phyloP scores from a whole-genome alignment of 225 moss, liverwort and hornwort species.

The Bryoerythrophyllum caledonicum region DNA sequence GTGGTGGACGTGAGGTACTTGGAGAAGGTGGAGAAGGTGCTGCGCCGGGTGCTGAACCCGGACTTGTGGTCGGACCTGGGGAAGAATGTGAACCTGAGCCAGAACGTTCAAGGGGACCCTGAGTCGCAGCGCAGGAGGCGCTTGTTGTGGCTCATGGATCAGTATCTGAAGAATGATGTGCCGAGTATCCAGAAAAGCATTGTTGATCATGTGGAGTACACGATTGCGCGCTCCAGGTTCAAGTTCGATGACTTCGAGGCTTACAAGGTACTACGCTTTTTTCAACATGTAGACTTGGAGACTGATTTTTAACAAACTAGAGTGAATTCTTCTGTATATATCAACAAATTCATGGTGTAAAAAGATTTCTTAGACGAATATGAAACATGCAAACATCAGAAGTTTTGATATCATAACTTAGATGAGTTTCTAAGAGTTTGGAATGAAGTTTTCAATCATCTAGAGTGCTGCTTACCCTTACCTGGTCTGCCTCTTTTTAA shows the following conservation, averaged over 20 bases:
- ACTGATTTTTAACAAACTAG: no score
- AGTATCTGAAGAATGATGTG: slow-evolving; percentile 81
- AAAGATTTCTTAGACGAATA: no score
- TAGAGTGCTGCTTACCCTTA: no score
- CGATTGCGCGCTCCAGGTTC: slow-evolving; percentile 90
- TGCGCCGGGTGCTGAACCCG: slow-evolving; percentile 63
- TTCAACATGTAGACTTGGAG: no score
- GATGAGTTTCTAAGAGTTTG: no score
- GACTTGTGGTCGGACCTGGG: slow-evolving; percentile 43
- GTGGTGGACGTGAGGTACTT: slow-evolving; percentile 44
- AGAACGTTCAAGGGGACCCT: slow-evolving; percentile 31
- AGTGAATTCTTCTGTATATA: no score
- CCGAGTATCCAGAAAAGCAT: slow-evolving; percentile 88
- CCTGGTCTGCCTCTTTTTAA: no score
- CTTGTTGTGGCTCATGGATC: slow-evolving; percentile 86
- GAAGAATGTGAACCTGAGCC: slow-evolving; percentile 40
- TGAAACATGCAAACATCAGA: no score
- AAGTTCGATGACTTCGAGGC: slow-evolving; percentile 96
- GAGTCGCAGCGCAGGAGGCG: slow-evolving; percentile 64
- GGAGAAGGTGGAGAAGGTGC: slow-evolving; percentile 56
- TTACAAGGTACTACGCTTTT: slow-evolving; percentile 63
- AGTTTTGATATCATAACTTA: no score
- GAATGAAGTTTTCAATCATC: no score
- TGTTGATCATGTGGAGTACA: slow-evolving; percentile 93
- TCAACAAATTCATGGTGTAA: no score